Percentiles rank a stretch among this genome's conserved stretches.
Evolutionary conservation across 345 rosid genomes (phyloP).

Genomic region (Schrenkiella parvula): DNA sequence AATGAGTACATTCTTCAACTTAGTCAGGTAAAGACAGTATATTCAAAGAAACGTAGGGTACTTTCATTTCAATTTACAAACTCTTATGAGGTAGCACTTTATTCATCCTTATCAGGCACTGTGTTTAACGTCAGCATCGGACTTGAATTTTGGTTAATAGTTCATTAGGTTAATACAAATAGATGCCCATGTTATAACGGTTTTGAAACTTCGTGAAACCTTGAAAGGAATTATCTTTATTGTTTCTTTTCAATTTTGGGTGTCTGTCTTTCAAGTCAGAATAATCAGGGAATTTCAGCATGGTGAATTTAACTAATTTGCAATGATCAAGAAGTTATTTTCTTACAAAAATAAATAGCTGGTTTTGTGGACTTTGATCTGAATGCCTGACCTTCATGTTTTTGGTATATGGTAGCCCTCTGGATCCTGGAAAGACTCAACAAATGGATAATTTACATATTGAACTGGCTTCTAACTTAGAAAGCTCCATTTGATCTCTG

Average conservation of each 20-base stretch:
- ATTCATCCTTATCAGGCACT: neutral
- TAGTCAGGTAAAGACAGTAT: conserved; percentile 52
- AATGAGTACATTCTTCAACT: conserved; percentile 72
- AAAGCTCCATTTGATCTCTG: conserved; percentile 23
- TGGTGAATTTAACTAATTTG: conserved; percentile 1
- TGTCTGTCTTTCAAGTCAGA: neutral
- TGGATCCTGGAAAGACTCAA: neutral
- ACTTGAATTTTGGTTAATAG: neutral
- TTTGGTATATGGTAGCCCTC: neutral
- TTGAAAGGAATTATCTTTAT: neutral
- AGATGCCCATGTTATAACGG: neutral
- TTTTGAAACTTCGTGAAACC: conserved; percentile 11
- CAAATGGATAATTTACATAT: neutral
- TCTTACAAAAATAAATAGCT: neutral
- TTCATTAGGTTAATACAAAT: neutral
- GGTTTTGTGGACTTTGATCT: neutral
- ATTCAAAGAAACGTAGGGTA: neutral
- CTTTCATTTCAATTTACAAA: neutral
- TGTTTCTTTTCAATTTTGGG: neutral
- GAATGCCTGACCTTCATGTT: neutral
- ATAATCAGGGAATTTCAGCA: neutral
- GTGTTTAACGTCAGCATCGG: neutral
- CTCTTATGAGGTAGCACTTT: conserved; percentile 6
- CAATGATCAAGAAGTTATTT: neutral
- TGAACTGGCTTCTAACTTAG: neutral